Base-by-base conservation (phyloP, 768 basidiomycete species). In the Tulasnella sp. region DNA sequence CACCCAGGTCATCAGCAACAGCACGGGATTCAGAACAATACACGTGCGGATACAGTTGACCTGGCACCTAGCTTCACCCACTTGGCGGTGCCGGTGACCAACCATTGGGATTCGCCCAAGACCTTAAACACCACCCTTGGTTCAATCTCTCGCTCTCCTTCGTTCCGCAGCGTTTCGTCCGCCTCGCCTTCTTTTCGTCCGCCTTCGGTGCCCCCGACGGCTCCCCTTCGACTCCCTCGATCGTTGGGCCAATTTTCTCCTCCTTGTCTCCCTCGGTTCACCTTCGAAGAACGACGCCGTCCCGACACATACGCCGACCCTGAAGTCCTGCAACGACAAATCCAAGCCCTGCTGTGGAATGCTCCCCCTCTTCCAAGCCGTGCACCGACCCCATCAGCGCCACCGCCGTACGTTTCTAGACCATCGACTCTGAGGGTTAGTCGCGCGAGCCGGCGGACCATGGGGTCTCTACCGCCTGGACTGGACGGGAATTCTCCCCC, bases 311-410 rank as follows among this genome's bases (percentile, higher is more conserved):
- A 1, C 7, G 34, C 28, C 4, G 64, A 69, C 34, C 64, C 64
- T 6, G 64, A 69, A 7, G 64, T 69, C 31, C 34, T 69, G 34
- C 64, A 69, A 31, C n/a, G 64, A 16, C 64, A 69, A 69, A 69
- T 69, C 12, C 64, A 69, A 69, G 64, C 64, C 31, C 64, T 69
- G 16, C 34, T 69, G 64, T 69, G 64, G 64, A 69, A 69, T 69
- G 64, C 64, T 37, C 64, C 64, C 12, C 28, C 64, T 11, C 64
- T 69, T 31, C 64, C 64, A 28, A 69, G 12, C 16, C 64, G 64
- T 37, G 64, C 64, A 31, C 64, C 28, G 12, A 69, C 64, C 16
- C 64, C 64, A 7, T 28, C 64, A 69, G 64, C 28, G 6, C 64
- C 64, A 20, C 64, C 64, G 6, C 64, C 64, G 6, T 69, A 69